Evolutionary conservation across 1,284 basidiomycete species (phyloP), one percentile per base, ranked within the genome.

Genomic region (Serendipita sp.): DNA sequence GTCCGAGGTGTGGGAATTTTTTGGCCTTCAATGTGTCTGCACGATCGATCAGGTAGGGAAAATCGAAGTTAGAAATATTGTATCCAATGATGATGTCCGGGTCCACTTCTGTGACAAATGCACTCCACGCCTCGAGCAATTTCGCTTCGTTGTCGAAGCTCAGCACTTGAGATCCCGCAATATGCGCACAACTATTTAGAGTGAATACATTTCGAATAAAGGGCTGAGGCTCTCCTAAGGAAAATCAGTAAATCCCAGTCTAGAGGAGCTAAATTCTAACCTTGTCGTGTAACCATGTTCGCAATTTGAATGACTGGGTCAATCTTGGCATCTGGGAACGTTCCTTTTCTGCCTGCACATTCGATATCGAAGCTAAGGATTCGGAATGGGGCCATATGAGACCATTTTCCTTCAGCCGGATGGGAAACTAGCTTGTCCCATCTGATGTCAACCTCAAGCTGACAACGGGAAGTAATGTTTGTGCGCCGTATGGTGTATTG

Each of bases 251-350:
- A 38, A 32, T 41, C 32, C 45, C 35, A 15, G 15, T 17, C 26
- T 8, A 43, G 35, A n/a, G 50, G 30, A 65, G 30, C 44, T n/a
- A 58, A 42, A 6, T 6, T 66, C 74, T 38, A 63, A 91, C 93
- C 93, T 80, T 97, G 94, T 1, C 87, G 79, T 34, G 93, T 96
- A 1, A 97, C 93, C 93, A 97, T 96, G 71, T 92, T 94, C 0
- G 93, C 93, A 64, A 97, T 96, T 70, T 97, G 93, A 69, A 97
- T 97, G 64, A 97, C 91, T 2, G 93, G 93, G 71, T 97, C 93
- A 29, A 81, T 74, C 13, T 85, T 77, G 1, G 93, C 79, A 71
- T 97, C 94, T 0, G 93, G 93, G 70, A 97, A 97, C 67, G 96
- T 88, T 50, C 93, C 93, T 70, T 96, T 96, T 22, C 94, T 79